Base-by-base conservation (phyloP, 352 stramenopile genomes). In the Globisporangium acanthophoron region DNA sequence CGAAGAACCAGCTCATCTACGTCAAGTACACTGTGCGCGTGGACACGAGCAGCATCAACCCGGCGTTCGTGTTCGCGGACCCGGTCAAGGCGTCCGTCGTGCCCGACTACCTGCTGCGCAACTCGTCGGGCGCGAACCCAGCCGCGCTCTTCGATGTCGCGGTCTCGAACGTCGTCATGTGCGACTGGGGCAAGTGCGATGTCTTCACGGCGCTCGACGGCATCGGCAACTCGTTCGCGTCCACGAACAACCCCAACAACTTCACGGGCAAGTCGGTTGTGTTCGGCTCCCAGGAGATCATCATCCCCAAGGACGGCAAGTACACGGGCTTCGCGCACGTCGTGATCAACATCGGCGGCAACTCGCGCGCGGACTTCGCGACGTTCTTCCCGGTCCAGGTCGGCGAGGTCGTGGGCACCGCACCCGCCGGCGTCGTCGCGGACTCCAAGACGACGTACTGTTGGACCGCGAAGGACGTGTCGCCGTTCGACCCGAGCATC, bases 321-420 rank as follows among this genome's bases (percentile, higher is more conserved):
- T 92, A 90, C 71, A 84, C 82, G 47, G 82, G 82, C 59, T 88
- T 84, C 50, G 82, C 74, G 40, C 80, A 89, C 59, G 58, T 90
- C 37, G 75, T 85, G 37, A 59, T 90, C 45, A 87, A 80, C 62
- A 73, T 90, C 16, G 74, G 65, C 1, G 80, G 70, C 51, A 81
- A 88, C 54, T 80, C 74, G 52, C 76, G 82, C 12, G 76, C 77
- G 40, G 80, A 92, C 60, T 92, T 90, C 37, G 73, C 87, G 3
- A 89, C 80, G 12, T 92, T 86, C 58, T 92, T 92, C 62, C 78
- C 80, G 6, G 76, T 89, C 27, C 82, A 90, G 48, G 74, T 92
- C 43, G 80, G 82, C 21, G 76, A 85, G 3, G 67, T 81, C 21
- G 74, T 79, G 47, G 80, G 80, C 37, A 81, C 71, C 4, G 70